Evolutionary conservation across 345 rosid genomes (phyloP), one percentile per base, ranked within the genome.

Genomic region (Citrus reticulata): DNA sequence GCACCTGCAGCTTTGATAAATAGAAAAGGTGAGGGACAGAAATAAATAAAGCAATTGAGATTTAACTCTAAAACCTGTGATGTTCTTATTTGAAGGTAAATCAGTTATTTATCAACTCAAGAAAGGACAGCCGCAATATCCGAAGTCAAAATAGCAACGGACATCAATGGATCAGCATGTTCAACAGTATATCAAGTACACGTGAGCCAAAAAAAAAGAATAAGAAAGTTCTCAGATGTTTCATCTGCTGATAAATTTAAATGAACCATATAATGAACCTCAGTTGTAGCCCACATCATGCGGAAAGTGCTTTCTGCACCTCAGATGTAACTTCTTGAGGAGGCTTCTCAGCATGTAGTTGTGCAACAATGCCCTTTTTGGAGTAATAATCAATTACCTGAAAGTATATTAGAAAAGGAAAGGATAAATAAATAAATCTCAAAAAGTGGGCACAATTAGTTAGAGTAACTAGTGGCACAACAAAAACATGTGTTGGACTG

Each of bases 301-400:
- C 81, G 49, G 94, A 89, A 66, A 97, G 91, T 63, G 30, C 95
- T 73, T 90, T 94, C 89, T 87, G 89, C 83, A 97, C 93, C 88
- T 85, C 98, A 9, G 79, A 58, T 0, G 93, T 89, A 70, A 97
- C 98, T 70, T 90, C 93, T 81, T 88, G 82, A 0, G 93, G 97
- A 25, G 94, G 81, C 84, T 95, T 95, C 87, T 90, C 97, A 0
- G 98, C 99, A 27, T 80, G 95, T 79, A 95, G 90, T 67, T 93
- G 83, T 35, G 88, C 95, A 49, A 92, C 85, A 74, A 81, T 74
- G 24, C 97, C 88, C 86, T 89, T 93, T 80, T 92, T 88, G 57
- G 87, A 86, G 34, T 95, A 95, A 80, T 95, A 93, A 59, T 87
- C 91, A 73, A 93, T 89, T 11, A 95, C 97, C 99, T 93, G 85